A percentile compares a stretch with the other conserved stretches of the same genome.
phyloP scores from a whole-genome alignment of 768 basidiomycete species.

The Boletus pseudo-olivaceus region DNA sequence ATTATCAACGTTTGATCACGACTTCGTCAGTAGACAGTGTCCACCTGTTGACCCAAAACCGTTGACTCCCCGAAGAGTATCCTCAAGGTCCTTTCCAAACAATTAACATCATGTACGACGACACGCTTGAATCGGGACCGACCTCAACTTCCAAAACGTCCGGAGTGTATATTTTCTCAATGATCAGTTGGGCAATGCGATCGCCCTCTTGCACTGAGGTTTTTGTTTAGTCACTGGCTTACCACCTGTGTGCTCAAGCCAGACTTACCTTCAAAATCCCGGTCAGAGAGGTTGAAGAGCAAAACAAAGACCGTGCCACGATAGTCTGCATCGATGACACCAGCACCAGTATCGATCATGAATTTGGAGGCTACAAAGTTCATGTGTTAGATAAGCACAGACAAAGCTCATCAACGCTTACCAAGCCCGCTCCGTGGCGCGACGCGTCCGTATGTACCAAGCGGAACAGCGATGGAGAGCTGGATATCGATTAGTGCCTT shows the following conservation, averaged over 20 bases:
- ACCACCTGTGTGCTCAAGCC: background rate
- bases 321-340: constrained; percentile 96
- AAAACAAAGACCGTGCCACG: constrained; percentile 88
- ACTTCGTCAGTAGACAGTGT: constrained; percentile 45
- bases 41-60: constrained; percentile 98
- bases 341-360: constrained; percentile 97
- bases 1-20: constrained; percentile 2
- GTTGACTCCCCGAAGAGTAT: constrained; percentile 76
- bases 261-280: constrained; percentile 75
- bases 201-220: constrained; percentile 83
- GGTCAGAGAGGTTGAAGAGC: constrained; percentile 88
- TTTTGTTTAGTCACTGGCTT: background rate
- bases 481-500: constrained; percentile 92
- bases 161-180: constrained; percentile 87
- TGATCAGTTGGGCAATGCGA: constrained; percentile 91
- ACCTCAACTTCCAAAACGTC: constrained; percentile 84
- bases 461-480: constrained; percentile 89
- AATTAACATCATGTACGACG: background rate
- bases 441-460: constrained; percentile 93
- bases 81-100: constrained; percentile 66
- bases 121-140: constrained; percentile 7
- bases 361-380: constrained; percentile 78
- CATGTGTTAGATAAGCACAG: background rate
- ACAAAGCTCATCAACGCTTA: constrained; percentile 36
- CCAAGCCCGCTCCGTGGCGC: constrained; percentile 95